Percentiles rank a stretch among this genome's conserved stretches.
Conservation (phyloP, 306 rosid genomes). For the Medicago truncatula region MtrunA17r5.0-ANR NC_053043.1:35481001-35481500, state of each 20-base stretch:
- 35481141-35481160: too few relatives aligned
- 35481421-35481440: not conserved
- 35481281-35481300: not conserved
- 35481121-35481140: too few relatives aligned
- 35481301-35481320: not conserved
- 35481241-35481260: not conserved
- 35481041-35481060: too few relatives aligned
- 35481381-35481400: not conserved
- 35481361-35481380: too few relatives aligned
- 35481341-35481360: too few relatives aligned
- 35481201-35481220: not conserved
- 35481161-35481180: not conserved
- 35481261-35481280: slow-evolving; percentile 3
- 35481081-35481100: too few relatives aligned
- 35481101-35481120: too few relatives aligned
- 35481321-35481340: not conserved
- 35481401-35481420: not conserved
- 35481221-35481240: slow-evolving; percentile 5
- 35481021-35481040: too few relatives aligned
- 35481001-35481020: too few relatives aligned
- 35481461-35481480: not conserved
- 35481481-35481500: not conserved
- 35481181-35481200: not conserved
- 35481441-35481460: not conserved
- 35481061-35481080: too few relatives aligned